These are phyloP conservation scores for Umbelopsis sp. DNA, from an alignment of 192 early-diverging fungal genomes.

Conservation along the genomic window DNA sequence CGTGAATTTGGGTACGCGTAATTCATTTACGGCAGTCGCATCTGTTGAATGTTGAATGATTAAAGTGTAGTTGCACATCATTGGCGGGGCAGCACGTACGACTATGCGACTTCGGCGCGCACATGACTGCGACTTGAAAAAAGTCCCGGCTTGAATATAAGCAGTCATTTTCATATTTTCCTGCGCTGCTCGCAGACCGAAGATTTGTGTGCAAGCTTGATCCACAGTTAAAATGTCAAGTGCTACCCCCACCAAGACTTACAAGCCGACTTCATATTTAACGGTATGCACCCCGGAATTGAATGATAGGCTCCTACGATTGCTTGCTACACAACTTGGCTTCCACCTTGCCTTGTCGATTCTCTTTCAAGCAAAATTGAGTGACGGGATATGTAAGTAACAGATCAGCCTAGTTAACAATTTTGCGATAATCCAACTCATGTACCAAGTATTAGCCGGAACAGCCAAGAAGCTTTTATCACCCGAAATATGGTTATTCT, in stretches of 20 bases:
- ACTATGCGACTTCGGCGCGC: too few species aligned
- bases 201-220: neutral
- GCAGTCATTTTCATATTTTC: neutral
- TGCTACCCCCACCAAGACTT: neutral
- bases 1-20: too few species aligned
- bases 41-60: too few species aligned
- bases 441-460: neutral
- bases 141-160: neutral
- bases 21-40: too few species aligned
- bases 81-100: too few species aligned
- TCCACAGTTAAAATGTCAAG: neutral
- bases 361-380: conserved; percentile 1
- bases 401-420: neutral
- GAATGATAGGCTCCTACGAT: neutral
- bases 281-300: conserved; percentile 1
- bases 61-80: too few species aligned
- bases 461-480: conserved; percentile 6
- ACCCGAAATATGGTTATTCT: conserved; percentile 13
- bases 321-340: conserved; percentile 10
- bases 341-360: conserved; percentile 7
- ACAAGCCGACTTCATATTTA: conserved; percentile 3
- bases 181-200: neutral
- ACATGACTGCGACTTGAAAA: neutral
- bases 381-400: conserved; percentile 3
- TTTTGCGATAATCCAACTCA: neutral